A percentile compares a stretch with the other conserved stretches of the same genome.
phyloP scores from a whole-genome alignment of 2,329 filamentous ascomycete species.

The Diaporthe sp. region DNA sequence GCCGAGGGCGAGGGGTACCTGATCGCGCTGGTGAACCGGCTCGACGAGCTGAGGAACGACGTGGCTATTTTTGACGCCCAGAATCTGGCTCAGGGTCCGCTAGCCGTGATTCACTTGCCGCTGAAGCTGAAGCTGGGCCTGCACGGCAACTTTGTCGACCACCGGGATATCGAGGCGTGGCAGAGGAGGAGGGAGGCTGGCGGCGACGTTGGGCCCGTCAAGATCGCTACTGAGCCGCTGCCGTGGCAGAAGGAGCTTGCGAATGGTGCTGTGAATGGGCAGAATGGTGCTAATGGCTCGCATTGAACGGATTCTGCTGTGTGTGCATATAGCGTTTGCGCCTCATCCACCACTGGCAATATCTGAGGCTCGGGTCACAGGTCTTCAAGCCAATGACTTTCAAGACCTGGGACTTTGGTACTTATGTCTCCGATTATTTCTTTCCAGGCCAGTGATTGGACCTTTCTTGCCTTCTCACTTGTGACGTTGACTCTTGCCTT shows the following conservation, averaged over 20 bases:
- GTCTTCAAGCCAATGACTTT: background rate
- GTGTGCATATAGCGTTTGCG: background rate
- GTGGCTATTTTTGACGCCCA: conserved; percentile 60
- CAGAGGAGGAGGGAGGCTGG: conserved; percentile 49
- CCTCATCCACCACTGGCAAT: too few species aligned
- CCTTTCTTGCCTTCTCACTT: background rate
- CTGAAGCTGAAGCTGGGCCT: conserved; percentile 57
- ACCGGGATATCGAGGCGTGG: conserved; percentile 60
- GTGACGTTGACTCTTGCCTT: background rate
- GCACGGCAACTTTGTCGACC: conserved; percentile 60
- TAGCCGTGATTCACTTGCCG: conserved; percentile 58
- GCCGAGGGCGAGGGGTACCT: conserved; percentile 66
- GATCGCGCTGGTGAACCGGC: conserved; percentile 61
- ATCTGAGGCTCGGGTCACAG: background rate
- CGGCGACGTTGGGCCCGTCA: conserved; percentile 57
- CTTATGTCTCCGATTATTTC: background rate
- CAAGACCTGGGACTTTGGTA: background rate
- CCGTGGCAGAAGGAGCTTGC: conserved; percentile 54
- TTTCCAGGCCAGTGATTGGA: background rate
- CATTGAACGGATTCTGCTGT: background rate
- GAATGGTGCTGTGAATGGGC: conserved; percentile 5
- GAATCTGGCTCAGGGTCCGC: conserved; percentile 54
- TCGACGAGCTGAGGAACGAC: conserved; percentile 61
- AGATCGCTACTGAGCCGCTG: conserved; percentile 53
- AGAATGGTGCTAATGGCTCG: conserved; percentile 22